Evolutionary conservation across 2,329 filamentous ascomycete genomes (phyloP).

Genomic region (Neoscytalidium dimidiatum): DNA sequence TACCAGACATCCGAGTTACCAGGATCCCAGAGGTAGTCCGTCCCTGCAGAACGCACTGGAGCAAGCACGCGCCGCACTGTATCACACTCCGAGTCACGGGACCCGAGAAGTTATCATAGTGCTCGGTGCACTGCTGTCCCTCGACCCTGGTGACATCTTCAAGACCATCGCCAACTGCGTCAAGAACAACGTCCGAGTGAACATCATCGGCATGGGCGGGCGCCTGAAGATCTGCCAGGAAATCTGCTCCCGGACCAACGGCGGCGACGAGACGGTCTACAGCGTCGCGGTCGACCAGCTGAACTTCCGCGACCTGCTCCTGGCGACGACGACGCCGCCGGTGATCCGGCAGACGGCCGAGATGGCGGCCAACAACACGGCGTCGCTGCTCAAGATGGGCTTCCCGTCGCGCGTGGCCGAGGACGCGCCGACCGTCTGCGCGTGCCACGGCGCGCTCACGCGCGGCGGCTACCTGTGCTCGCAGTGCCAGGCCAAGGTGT

Average conservation of each 20-base stretch:
- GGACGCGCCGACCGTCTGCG: slow-evolving; percentile 73
- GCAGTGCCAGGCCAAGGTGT: slow-evolving; percentile 85
- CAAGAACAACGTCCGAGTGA: slow-evolving; percentile 80
- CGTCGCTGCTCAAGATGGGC: slow-evolving; percentile 88
- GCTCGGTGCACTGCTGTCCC: slow-evolving; percentile 85
- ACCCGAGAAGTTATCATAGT: slow-evolving; percentile 91
- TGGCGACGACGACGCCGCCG: slow-evolving; percentile 86
- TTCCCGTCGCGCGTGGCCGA: slow-evolving; percentile 87
- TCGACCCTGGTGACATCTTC: slow-evolving; percentile 94
- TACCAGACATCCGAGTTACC: slow-evolving; percentile 67
- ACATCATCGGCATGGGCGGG: slow-evolving; percentile 86
- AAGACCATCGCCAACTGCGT: slow-evolving; percentile 80
- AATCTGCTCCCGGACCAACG: slow-evolving; percentile 84
- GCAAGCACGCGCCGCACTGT: slow-evolving; percentile 90
- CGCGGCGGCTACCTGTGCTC: slow-evolving; percentile 90
- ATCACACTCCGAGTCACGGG: slow-evolving; percentile 88
- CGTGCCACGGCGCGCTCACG: slow-evolving; percentile 82
- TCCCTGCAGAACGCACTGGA: slow-evolving; percentile 89
- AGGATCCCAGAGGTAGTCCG: slow-evolving; percentile 52
- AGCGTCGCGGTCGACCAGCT: slow-evolving; percentile 82
- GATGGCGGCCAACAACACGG: slow-evolving; percentile 43
- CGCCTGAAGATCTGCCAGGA: slow-evolving; percentile 91
- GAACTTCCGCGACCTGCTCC: slow-evolving; percentile 85
- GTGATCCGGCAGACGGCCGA: slow-evolving; percentile 63
- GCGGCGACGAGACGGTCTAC: slow-evolving; percentile 74